These are phyloP conservation scores for Lactarius tabidus DNA, from an alignment of 768 basidiomycete species.

Conservation along the genomic window DNA sequence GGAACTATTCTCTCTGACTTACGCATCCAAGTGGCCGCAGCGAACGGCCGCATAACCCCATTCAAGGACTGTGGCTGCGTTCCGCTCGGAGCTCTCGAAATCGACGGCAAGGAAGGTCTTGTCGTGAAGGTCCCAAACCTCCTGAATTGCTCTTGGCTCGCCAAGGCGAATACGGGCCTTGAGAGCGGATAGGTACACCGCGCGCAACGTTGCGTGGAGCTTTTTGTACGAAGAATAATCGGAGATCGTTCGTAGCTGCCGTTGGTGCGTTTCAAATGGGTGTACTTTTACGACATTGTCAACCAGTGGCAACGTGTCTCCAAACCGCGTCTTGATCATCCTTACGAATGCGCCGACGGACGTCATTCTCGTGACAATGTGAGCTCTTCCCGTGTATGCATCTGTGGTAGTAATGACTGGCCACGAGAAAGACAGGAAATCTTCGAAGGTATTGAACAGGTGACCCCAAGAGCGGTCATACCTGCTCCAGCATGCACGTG, in stretches of 20 bases:
- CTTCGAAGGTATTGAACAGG: constrained; percentile 73
- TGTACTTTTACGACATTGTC: constrained; percentile 66
- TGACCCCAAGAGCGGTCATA: constrained; percentile 79
- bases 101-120: constrained; percentile 74
- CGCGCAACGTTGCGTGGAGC: constrained; percentile 65
- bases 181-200: constrained; percentile 58
- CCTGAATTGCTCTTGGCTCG: constrained; percentile 57
- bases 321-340: constrained; percentile 86
- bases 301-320: constrained; percentile 67
- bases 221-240: constrained; percentile 69
- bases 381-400: constrained; percentile 61
- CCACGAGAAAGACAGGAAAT: constrained; percentile 80
- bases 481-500: constrained; percentile 40
- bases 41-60: constrained; percentile 82
- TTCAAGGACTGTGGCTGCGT: constrained; percentile 62
- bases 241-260: constrained; percentile 66
- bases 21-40: constrained; percentile 69
- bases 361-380: constrained; percentile 73
- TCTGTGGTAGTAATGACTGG: constrained; percentile 78
- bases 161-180: constrained; percentile 63
- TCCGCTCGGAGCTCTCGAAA: constrained; percentile 74
- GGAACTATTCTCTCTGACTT: constrained; percentile 29
- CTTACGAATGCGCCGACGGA: constrained; percentile 72
- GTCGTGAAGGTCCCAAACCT: constrained; percentile 65
- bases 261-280: constrained; percentile 63